Base-by-base conservation (phyloP, 495 filamentous ascomycete species). In the Lentithecium fluviatile region DNA sequence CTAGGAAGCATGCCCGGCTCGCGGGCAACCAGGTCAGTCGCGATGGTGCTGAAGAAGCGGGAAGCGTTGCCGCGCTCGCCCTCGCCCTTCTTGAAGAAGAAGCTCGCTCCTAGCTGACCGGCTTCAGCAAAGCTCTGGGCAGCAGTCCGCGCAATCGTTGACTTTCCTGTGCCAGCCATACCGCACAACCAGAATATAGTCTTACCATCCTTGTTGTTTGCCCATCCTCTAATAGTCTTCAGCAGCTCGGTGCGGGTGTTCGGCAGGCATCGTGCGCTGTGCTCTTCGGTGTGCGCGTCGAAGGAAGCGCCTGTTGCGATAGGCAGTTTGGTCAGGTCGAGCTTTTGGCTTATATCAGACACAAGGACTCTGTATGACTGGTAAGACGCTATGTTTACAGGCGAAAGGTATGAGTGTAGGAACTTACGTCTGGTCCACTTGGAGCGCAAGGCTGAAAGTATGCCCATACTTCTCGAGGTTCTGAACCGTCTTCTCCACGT, bases 111-210 rank as follows among this genome's bases (percentile, higher is more conserved):
- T 26, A 68, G 61, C 34, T 49, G 54, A 7, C 56, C 25, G 32
- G 52, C 12, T 8, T 56, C 42, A 6, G 40, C 52, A 51, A 63
- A 52, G 3, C 7, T 43, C 36, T 55, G 43, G 20, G 57, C 66
- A 26, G 68, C 38, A 42, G 71, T 69, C 8, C 67, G 60, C 13
- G 62, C 57, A 46, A 73, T 54, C 6, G 71, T 73, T 13, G 63
- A 52, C 59, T 66, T 8, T 66, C 71, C n/a, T n/a, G n/a, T n/a
- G n/a, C n/a, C n/a, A n/a, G n/a, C n/a, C n/a, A n/a, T n/a, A n/a
- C n/a, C n/a, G 37, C 60, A 64, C 19, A 76, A 54, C 73, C 71
- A 76, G 54, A 73, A 73, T 52, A 74, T 70, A 36, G 36, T 6
- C 36, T 56, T 64, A 25, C 45, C 25, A 21, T 37, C 20, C 37